Base-by-base conservation (phyloP, 805 yeast species). In the Saturnispora silvae region DNA sequence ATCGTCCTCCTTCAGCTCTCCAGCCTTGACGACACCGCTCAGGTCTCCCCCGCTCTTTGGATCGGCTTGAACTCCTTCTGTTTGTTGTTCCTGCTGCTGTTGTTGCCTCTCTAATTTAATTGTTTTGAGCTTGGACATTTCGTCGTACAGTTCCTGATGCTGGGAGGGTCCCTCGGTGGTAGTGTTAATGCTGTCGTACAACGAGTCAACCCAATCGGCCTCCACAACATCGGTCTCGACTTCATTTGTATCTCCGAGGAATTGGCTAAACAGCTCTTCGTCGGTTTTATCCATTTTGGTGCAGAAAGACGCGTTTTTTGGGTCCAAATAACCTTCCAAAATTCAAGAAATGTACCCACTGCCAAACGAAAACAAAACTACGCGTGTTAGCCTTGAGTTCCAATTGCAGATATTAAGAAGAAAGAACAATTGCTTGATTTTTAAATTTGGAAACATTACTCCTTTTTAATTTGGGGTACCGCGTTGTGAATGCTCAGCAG, bases 261-360 rank as follows among this genome's bases (percentile, higher is more conserved):
- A 39, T 17, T 44, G 40, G 13, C 31, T 31, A n/a, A 44, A 41
- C 11, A 40, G 22, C 30, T 44, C 28, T n/a, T 25, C 47, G 24
- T 44, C 45, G 13, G 24, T 28, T 18, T 24, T 30, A 15, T 37
- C 34, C 33, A 33, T 38, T 3, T 15, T 22, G 10, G 14, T 18
- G 24, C 10, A 8, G 10, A 22, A 22, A 22, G 24, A 13, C 17
- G 18, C 19, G 17, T 17, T 31, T 20, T 26, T 17, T 5, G 10
- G 17, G 25, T 29, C 9, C 11, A 24, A 23, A n/a, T n/a, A n/a
- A n/a, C n/a, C n/a, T n/a, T n/a, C n/a, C n/a, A n/a, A n/a, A n/a
- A n/a, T 13, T 8, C 11, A 7, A 7, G 28, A 26, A 8, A 26
- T 5, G 28, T 13, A 5, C 5, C 18, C 31, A 9, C 31, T 10